Evolutionary conservation across 495 filamentous ascomycete species (phyloP), one percentile per base, ranked within the genome.

Genomic region (Podospora comata): DNA sequence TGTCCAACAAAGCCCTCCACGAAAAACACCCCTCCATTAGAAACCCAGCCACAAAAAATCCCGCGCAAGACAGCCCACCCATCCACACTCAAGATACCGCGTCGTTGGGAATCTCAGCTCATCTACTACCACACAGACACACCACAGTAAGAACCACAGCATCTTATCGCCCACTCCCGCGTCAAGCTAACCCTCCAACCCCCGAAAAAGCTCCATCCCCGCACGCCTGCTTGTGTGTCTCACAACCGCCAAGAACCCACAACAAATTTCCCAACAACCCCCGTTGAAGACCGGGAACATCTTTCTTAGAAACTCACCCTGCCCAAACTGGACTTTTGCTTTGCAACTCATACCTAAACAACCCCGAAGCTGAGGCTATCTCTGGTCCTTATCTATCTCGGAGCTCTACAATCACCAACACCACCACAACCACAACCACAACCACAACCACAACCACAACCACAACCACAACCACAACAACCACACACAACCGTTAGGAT

Each of bases 401-500:
- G 39, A 48, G 15, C 15, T 48, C 39, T 48, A 9, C 13, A 6
- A 48, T 3, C 39, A 48, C 39, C 39, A 48, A 6, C 39, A 48
- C 39, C 39, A 48, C 39, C 7, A 48, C 13, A 48, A 48, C 39
- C 4, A 44, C 39, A 44, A 48, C 39, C 7, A 44, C 39, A 44
- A 15, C 39, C 1, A 11, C 39, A 44, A 48, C 39, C 1, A 44
- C 39, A 44, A 15, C n/a, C n/a, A n/a, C 39, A 44, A 5, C 39
- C 39, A 32, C 30, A 32, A 32, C 30, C n/a, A n/a, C 39, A 44
- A 5, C 39, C 39, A 32, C 30, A 32, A 32, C 30, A 32, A 32
- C 30, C 30, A 7, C 30, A 32, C 39, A 48, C 13, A 48, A 48
- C 39, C 9, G 9, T 16, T 11, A 70, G 30, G 58, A 92, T 92